phyloP scores from a whole-genome alignment of 495 filamentous ascomycete species.

The Penicillium coffeae region DNA sequence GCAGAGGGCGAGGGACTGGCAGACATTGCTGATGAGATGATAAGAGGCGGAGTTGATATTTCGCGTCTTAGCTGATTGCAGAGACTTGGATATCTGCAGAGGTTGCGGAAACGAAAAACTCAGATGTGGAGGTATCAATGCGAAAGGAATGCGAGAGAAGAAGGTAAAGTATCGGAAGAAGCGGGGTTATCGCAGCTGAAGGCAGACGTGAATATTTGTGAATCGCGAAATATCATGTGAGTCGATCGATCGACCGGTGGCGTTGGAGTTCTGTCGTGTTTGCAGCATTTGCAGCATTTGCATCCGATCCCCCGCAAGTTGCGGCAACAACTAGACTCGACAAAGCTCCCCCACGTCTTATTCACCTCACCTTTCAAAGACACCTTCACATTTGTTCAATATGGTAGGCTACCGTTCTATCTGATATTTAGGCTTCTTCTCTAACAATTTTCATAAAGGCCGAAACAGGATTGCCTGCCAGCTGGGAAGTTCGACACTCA shows the following conservation, averaged over 20 bases:
- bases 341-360: background rate
- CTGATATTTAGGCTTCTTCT: background rate
- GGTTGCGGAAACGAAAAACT: too few species aligned
- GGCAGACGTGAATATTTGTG: background rate
- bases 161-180: background rate
- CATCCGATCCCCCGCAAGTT: constrained; percentile 19
- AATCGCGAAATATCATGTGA: background rate
- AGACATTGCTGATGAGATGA: constrained; percentile 37
- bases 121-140: background rate
- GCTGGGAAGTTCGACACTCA: constrained; percentile 93
- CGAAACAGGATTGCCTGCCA: constrained; percentile 76
- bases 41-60: background rate
- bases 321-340: background rate
- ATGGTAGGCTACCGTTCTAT: constrained; percentile 4
- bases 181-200: background rate
- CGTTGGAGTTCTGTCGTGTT: background rate
- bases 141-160: background rate
- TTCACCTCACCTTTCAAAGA: background rate
- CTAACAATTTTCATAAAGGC: constrained; percentile 29
- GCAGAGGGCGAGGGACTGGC: constrained; percentile 58
- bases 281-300: constrained; percentile 17
- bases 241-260: background rate
- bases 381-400: background rate
- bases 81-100: too few species aligned
- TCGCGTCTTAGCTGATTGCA: too few species aligned